Evolutionary conservation across 805 yeast species (phyloP).

Genomic region (Candida boidinii): DNA sequence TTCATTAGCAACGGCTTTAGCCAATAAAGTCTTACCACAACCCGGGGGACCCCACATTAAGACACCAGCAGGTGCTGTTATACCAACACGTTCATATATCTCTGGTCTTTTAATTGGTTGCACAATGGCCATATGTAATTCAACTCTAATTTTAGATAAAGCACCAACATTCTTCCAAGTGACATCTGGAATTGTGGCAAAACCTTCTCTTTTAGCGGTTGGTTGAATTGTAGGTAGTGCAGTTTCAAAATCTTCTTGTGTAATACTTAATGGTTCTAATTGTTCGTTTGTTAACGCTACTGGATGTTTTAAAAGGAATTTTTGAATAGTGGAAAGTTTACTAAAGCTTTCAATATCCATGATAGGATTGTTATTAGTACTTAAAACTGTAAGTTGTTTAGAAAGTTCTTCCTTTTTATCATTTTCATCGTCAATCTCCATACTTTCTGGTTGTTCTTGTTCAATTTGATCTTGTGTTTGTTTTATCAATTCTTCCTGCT

Average conservation of each 20-base stretch:
- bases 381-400: not conserved
- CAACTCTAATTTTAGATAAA: conserved; percentile 67
- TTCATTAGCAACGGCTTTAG: conserved; percentile 97
- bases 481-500: too few species aligned
- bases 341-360: too few species aligned
- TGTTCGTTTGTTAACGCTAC: conserved; percentile 70
- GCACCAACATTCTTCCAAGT: conserved; percentile 97
- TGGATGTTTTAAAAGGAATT: conserved; percentile 67
- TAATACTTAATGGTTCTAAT: conserved; percentile 66
- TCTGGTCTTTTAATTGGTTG: conserved; percentile 95
- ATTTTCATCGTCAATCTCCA: conserved; percentile 6
- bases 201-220: conserved; percentile 95
- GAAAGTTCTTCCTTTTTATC: not conserved
- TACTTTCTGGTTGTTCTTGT: too few species aligned
- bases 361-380: not conserved
- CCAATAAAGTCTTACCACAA: conserved; percentile 93
- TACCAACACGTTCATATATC: conserved; percentile 81
- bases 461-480: too few species aligned
- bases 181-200: conserved; percentile 97
- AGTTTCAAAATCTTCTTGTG: conserved; percentile 66
- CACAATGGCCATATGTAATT: conserved; percentile 93
- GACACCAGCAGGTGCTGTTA: conserved; percentile 95
- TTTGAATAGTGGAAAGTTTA: conserved; percentile 53
- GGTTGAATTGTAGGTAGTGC: conserved; percentile 95
- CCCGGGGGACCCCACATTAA: conserved; percentile 99